Base-by-base conservation (phyloP, 805 yeast species). In the Kodamaea jinghongensis region DNA sequence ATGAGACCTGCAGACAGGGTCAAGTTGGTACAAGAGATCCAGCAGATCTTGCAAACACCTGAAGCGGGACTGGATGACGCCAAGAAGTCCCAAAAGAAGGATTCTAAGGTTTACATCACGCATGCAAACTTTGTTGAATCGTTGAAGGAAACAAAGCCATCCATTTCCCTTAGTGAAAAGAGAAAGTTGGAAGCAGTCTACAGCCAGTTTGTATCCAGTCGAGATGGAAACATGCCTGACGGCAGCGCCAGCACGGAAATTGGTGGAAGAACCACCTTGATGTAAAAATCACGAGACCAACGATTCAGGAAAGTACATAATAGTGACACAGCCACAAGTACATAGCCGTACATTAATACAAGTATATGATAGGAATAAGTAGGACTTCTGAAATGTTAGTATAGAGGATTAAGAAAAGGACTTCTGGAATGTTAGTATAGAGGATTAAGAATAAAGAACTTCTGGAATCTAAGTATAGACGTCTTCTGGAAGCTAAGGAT, bases 201-300 rank as follows among this genome's bases (percentile, higher is more conserved):
- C 55, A 56, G 67, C 14, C 81, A 83, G 54, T 93, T 91, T 54
- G 76, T 82, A 4, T 74, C 80, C 29, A 88, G 79, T 11, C 65
- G 97, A 32, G 90, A 85, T 41, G 96, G 96, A 0, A 81, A 83
- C 42, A 79, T 91, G 87, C 96, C 95, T 1, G 81, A 79, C 47
- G 97, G 96, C 0, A 74, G 80, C 25, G 79, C 91, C 3, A 78
- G 93, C 52, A 78, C 70, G 29, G 90, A 85, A 34, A 74, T 89
- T 12, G 97, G 97, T 1, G 96, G 89, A 3, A 71, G 97, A 43
- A 75, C 86, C 7, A 84, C 96, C 0, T 64, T 90, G 36, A 86
- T 85, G 88, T 89, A 60, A 69, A 6, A 8, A 20, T 5, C 5
- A 8, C 7, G 5, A 20, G 23, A 6, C 23, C n/a, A n/a, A n/a